Base-by-base conservation (phyloP, 2,329 filamentous ascomycete species). In the Fusarium transvaalense region DNA sequence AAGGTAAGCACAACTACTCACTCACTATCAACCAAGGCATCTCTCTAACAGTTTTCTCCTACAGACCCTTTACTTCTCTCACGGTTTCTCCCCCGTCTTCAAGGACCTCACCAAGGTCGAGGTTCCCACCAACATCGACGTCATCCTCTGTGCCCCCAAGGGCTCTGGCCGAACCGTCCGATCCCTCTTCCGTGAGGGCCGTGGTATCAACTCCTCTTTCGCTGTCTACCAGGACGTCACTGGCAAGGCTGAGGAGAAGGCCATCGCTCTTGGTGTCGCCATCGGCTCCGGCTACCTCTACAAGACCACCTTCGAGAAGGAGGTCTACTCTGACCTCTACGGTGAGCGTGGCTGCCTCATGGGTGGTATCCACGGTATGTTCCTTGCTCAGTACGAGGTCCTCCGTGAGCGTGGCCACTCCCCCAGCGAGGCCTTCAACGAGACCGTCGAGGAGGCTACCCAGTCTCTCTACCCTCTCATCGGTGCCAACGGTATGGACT, bases 311-410 rank as follows among this genome's bases (percentile, higher is more conserved):
- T 99, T 99, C 80, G 92, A 99, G 90, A 99, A 99, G 92, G 96
- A 99, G 88, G 96, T 99, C 81, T 97, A 97, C 92, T 97, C 94
- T 69, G 96, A 98, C 85, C 91, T 99, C 75, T 99, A 99, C 88
- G 96, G 96, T 84, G 96, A 99, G 92, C 94, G 96, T 86, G 96
- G 96, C 81, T 99, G 96, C 91, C 88, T 99, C 79, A 99, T 99
- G 96, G 96, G 96, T 77, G 96, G 96, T 84, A 99, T 99, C 85
- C 96, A 99, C 89, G 96, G 96, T 82, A 99, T 99, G 96, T 99
- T 99, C 92, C 93, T 99, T 75, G 96, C 96, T 68, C 96, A 99
- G 88, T 99, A 99, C 89, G 96, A 99, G 89, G 96, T 99, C 75
- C 94, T 99, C 84, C 94, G 96, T 80, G 96, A 99, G 91, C 92